Base-by-base conservation (phyloP, 768 basidiomycete species). In the Hirschioporus abietinus region DNA sequence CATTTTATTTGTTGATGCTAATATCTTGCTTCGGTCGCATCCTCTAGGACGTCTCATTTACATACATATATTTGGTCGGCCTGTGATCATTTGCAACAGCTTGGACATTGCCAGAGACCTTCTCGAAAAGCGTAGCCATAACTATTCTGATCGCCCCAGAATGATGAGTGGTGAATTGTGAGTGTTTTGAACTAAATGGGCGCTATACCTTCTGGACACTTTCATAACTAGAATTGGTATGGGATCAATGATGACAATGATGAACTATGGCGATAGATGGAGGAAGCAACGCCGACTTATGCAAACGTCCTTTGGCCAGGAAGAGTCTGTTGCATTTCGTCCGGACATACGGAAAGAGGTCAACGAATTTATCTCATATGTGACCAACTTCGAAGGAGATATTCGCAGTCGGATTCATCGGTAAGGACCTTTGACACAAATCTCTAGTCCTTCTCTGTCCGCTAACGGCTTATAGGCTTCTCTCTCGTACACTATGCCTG, bases 241-340 rank as follows among this genome's bases (percentile, higher is more conserved):
- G 34, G 27, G 7, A 20, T 63, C 63, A 18, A 42, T 35, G 30
- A 63, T 35, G 30, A 63, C 42, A 1, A 10, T 42, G 27, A 7
- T 35, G 30, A 23, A 63, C 20, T 82, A 78, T 61, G 81, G 82
- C 17, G 66, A 60, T 7, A 70, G 66, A 60, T 81, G 78, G 78
- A 72, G 72, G 62, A 72, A 73, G 7, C 82, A 82, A 70, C 74
- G 80, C 60, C 73, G 71, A 1, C 63, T 63, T 26, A 34, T 63
- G 30, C 34, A 63, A 34, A 63, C 34, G n/a, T 42, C 34, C 1
- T 63, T 42, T n/a, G 34, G 34, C n/a, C 63, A 23, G 18, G 27
- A 34, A 34, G 63, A 35, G 20, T 23, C 34, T 7, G 24, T 15
- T 35, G 74, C 71, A 18, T 69, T 70, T 35, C 72, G 76, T 60